Evolutionary conservation across 176 grass and related monocot genomes (phyloP).

Genomic region (Oryza officinalis): DNA sequence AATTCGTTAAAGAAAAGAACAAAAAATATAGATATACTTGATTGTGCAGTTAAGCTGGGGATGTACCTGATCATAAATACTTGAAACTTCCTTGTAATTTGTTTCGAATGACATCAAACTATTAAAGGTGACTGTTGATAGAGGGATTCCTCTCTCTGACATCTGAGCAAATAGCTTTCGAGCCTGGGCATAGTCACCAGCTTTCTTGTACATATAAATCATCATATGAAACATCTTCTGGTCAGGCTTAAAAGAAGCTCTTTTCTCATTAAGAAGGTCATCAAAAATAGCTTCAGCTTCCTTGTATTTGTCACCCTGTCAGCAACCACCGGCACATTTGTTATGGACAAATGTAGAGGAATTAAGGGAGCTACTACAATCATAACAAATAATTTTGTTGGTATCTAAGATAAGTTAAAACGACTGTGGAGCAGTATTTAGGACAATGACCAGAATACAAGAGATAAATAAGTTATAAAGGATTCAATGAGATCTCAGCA

Average conservation of each 20-base stretch:
- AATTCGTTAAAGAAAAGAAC: conserved; percentile 4
- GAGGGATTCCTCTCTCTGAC: conserved; percentile 74
- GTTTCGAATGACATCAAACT: conserved; percentile 97
- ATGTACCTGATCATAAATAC: conserved; percentile 96
- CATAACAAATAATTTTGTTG: background rate
- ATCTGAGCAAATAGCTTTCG: conserved; percentile 77
- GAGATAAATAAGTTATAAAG: background rate
- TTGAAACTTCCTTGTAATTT: conserved; percentile 93
- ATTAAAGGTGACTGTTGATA: conserved; percentile 88
- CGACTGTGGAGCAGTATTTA: background rate
- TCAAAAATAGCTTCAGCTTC: conserved; percentile 82
- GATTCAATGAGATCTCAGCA: background rate
- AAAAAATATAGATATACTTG: conserved; percentile 18
- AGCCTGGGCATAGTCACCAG: conserved; percentile 69
- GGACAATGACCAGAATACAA: conserved; percentile 10
- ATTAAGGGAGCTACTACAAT: conserved; percentile 25
- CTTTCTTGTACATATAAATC: conserved; percentile 98
- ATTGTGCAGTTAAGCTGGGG: conserved; percentile 19
- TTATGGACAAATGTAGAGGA: background rate
- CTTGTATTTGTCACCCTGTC: conserved; percentile 68
- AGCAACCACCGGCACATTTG: conserved; percentile 40
- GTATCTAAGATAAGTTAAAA: background rate
- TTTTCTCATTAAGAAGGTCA: conserved; percentile 76
- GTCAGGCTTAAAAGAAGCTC: conserved; percentile 78
- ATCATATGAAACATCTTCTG: conserved; percentile 99